Evolutionary conservation across 345 rosid species (phyloP), one percentile per base, ranked within the genome.

Genomic region (Acer yangbiense): DNA sequence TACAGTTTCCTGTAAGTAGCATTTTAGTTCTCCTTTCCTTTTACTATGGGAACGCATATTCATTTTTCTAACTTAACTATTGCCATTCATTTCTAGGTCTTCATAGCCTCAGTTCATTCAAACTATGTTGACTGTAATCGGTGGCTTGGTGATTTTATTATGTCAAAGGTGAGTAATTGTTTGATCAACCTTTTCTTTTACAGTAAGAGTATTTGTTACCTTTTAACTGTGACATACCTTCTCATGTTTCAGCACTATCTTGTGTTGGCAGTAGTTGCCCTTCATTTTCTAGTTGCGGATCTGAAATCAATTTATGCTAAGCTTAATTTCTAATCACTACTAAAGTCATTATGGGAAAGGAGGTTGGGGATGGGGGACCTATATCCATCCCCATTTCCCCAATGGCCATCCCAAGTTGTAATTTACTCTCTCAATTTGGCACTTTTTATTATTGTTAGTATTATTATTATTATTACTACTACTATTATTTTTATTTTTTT

Each of bases 131-230:
- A 95, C 84, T 95, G 97, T 85, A 95, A 87, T 82, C 85, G 97
- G 71, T 94, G 99, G 99, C 93, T 94, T 82, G 98, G 98, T 69
- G 98, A 95, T 84, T 94, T 89, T 83, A 82, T 95, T 11, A 86
- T 95, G 23, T 95, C 99, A 71, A 95, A 95, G 99, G 98, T 92
- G 61, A 84, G 75, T 13, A 46, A 48, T 60, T 63, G 17, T 41
- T 68, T 61, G n/a, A 25, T 65, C 20, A n/a, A 13, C n/a, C 43
- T 41, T 2, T 60, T 61, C 27, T 10, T 63, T 73, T 20, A 62
- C 52, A 13, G 39, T n/a, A 55, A 35, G 63, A n/a, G 67, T n/a
- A 11, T 32, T 7, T 72, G 23, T 70, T 48, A 4, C 41, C 41
- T 35, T 3, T 29, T 18, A 50, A 21, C 16, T 50, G 55, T 50